Conservation (phyloP, 2,329 filamentous ascomycete species). For the Macroventuria anomochaeta region DNA sequence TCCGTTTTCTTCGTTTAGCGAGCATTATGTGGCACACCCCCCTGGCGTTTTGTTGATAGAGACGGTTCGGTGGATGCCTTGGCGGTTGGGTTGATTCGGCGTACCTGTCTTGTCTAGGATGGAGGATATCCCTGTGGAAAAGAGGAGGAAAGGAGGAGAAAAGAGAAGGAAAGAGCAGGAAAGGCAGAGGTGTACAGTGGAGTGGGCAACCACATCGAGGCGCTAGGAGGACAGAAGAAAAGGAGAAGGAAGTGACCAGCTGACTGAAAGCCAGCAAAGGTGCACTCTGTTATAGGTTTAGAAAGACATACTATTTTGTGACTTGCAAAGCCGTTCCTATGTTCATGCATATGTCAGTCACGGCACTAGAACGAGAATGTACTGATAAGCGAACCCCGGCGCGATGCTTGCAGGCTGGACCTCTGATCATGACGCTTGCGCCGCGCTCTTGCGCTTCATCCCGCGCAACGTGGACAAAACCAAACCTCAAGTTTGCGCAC, state of each 20-base stretch:
- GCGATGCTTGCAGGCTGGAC: conserved; percentile 6
- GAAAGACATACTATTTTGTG: conserved; percentile 3
- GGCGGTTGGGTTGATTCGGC: conserved; percentile 26
- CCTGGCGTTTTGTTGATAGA: conserved; percentile 34
- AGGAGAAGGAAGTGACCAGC: background rate
- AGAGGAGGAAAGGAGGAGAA: conserved; percentile 14
- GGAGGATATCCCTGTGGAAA: conserved; percentile 15
- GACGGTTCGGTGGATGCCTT: conserved; percentile 24
- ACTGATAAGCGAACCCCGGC: conserved; percentile 9
- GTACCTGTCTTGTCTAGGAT: conserved; percentile 17
- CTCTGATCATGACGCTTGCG: conserved; percentile 21
- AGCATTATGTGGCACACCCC: conserved; percentile 34
- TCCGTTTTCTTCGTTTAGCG: conserved; percentile 38
- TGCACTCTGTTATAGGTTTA: conserved; percentile 2
- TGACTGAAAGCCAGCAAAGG: background rate
- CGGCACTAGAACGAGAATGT: conserved; percentile 1
- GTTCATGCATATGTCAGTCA: background rate
- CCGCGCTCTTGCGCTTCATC: conserved; percentile 15
- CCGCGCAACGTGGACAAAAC: conserved; percentile 23
- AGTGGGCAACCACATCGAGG: conserved; percentile 23
- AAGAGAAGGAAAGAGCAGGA: conserved; percentile 9
- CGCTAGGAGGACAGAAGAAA: background rate
- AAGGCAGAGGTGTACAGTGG: too few relatives aligned
- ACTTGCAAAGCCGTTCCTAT: background rate
- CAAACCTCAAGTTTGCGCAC: background rate